Evolutionary conservation across 2,329 filamentous ascomycete species (phyloP), one percentile per base, ranked within the genome.

Genomic region (Elsinoe fawcettii): DNA sequence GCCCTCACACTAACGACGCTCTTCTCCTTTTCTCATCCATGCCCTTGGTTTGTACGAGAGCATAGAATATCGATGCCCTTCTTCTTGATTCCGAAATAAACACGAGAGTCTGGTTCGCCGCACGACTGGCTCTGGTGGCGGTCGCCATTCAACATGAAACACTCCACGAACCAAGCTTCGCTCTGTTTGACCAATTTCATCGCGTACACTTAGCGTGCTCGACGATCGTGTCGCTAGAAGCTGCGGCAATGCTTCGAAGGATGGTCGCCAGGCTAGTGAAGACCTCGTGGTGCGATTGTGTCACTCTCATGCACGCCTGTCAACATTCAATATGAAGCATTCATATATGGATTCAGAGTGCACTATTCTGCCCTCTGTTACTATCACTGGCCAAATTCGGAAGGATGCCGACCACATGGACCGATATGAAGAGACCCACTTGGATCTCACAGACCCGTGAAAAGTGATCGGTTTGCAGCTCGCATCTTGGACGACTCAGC

Each of bases 191-290:
- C 20, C 49, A 53, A 53, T 34, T 53, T 30, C 30, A n/a, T 37
- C 49, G 49, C 49, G 32, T 53, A 32, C 16, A 51, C 16, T 51
- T 51, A 18, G 25, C 25, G 46, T 22, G 46, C 32, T n/a, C 18
- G 49, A 20, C 49, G 49, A 53, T 53, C 49, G 14, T 39, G 49
- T 53, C 34, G 49, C 49, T 53, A 53, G 49, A 53, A 53, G 25
- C 20, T 53, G 20, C 18, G 20, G 32, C 30, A 22, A 37, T 30
- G 25, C 32, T 53, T 53, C 49, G 16, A 53, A 36, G 5, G 16
- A 22, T 12, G n/a, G 12, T 32, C 46, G 27, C 11, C 12, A 2
- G 27, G 7, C 22, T 23, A 25, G 14, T 51, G 22, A 6, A 18
- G 14, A 30, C 34, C 34, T 37, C 3, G 30, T 23, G 49, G 12